Evolutionary conservation across 2,329 filamentous ascomycete species (phyloP).

Genomic region (Colletotrichum tropicale): DNA sequence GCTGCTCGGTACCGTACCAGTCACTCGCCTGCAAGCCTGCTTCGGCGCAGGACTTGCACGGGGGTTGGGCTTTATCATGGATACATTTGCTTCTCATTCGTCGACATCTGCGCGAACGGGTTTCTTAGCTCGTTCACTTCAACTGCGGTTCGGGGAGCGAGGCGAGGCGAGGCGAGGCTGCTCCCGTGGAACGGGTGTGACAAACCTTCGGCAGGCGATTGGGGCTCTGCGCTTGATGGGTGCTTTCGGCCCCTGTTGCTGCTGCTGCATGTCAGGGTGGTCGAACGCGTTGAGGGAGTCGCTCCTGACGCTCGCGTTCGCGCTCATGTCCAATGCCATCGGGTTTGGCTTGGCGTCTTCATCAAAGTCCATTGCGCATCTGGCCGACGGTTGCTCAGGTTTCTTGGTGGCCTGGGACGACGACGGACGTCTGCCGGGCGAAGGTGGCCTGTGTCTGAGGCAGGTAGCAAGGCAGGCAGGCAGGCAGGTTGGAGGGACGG

Average conservation of each 20-base stretch:
- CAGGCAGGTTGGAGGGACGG: not conserved
- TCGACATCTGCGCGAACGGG: slow-evolving; percentile 48
- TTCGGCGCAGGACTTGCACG: slow-evolving; percentile 56
- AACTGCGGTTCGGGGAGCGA: not conserved
- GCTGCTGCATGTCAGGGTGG: not conserved
- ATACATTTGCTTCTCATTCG: slow-evolving; percentile 62
- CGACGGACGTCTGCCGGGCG: not conserved
- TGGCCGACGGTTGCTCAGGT: not conserved
- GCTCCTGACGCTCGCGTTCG: slow-evolving; percentile 7
- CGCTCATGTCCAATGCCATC: slow-evolving; percentile 2
- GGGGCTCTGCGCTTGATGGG: slow-evolving; percentile 53
- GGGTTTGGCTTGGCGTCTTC: slow-evolving; percentile 16
- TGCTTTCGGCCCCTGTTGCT: slow-evolving; percentile 10
- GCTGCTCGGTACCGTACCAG: slow-evolving; percentile 42
- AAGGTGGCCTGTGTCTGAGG: not conserved
- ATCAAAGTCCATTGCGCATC: slow-evolving; percentile 18
- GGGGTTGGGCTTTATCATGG: slow-evolving; percentile 51
- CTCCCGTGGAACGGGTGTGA: slow-evolving; percentile 2
- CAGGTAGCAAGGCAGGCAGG: not conserved
- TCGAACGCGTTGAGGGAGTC: not conserved
- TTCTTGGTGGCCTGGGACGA: not conserved
- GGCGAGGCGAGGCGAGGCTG: not conserved
- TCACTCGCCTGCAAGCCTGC: slow-evolving; percentile 52
- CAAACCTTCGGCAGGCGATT: slow-evolving; percentile 58
- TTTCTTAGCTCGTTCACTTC: not conserved